These are phyloP conservation scores for Ceratocystiopsis minuta DNA, from an alignment of 2,329 filamentous ascomycete species.

Conservation along the genomic window DNA sequence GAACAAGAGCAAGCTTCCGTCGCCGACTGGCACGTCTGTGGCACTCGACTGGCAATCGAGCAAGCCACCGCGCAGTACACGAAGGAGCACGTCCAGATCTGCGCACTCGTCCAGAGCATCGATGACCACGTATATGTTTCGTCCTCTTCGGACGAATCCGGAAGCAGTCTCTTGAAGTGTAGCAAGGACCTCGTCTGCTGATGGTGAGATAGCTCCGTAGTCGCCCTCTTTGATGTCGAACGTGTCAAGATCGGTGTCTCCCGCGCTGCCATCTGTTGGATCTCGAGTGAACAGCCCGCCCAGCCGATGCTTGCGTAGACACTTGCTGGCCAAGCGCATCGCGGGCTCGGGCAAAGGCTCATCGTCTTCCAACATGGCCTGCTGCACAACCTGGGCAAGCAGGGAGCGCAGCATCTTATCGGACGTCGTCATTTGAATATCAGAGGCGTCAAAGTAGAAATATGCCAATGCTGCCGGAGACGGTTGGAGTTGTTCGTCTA, in stretches of 20 bases:
- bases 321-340: too few species aligned
- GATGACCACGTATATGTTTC: neutral
- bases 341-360: too few species aligned
- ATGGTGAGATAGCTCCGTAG: neutral
- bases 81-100: neutral
- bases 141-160: neutral
- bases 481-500: neutral
- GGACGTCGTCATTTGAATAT: neutral
- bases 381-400: neutral
- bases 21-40: too few species aligned
- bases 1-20: too few species aligned
- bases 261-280: too few species aligned
- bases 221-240: too few species aligned
- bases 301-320: too few species aligned
- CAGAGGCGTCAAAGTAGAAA: constrained; percentile 1
- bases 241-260: too few species aligned
- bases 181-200: neutral
- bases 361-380: too few species aligned
- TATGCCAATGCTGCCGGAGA: neutral
- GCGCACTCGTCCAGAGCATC: neutral
- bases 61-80: too few species aligned
- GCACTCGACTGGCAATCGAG: too few species aligned
- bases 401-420: neutral
- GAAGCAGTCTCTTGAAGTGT: neutral
- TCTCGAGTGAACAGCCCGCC: too few species aligned